Evolutionary conservation across 257 asterid genomes (phyloP).

Genomic region (Avicennia marina): DNA sequence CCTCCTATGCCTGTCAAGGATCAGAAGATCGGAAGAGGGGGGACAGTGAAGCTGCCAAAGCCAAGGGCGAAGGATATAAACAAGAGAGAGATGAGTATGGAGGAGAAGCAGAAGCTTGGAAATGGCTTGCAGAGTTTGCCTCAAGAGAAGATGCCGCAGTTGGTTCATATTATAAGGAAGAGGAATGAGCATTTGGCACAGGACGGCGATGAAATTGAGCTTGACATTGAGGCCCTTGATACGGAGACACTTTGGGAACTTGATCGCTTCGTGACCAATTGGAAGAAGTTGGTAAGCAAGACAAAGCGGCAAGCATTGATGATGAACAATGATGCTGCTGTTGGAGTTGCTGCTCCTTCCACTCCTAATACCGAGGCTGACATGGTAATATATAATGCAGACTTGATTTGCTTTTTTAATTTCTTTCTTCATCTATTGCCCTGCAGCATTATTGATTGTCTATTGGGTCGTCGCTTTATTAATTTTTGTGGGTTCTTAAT

Average conservation of each 20-base stretch:
- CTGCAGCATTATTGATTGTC: no score
- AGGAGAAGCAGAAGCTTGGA: constrained; percentile 66
- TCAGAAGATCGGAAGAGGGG: constrained; percentile 1
- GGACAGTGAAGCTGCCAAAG: constrained; percentile 41
- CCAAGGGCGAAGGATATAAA: constrained; percentile 60
- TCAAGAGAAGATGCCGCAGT: constrained; percentile 66
- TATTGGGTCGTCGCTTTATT: no score
- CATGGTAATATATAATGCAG: constrained; percentile 36
- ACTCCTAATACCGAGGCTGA: constrained; percentile 33
- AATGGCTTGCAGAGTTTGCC: constrained; percentile 58
- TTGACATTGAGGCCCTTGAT: constrained; percentile 60
- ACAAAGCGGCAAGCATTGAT: constrained; percentile 52
- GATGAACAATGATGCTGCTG: constrained; percentile 20
- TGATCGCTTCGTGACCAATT: constrained; percentile 58
- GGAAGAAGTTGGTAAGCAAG: constrained; percentile 67
- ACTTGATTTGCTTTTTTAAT: no score
- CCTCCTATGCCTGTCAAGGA: constrained; percentile 24
- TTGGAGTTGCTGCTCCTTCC: constrained; percentile 25
- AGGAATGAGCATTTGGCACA: constrained; percentile 53
- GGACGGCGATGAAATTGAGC: constrained; percentile 67
- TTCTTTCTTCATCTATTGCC: no score
- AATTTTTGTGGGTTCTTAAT: no score
- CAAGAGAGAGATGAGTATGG: constrained; percentile 62
- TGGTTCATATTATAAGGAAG: constrained; percentile 52
- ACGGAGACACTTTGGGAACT: constrained; percentile 66